These are phyloP conservation scores for Orbilia javanica DNA, from an alignment of 2,329 filamentous ascomycete species.

Conservation along the genomic window DNA sequence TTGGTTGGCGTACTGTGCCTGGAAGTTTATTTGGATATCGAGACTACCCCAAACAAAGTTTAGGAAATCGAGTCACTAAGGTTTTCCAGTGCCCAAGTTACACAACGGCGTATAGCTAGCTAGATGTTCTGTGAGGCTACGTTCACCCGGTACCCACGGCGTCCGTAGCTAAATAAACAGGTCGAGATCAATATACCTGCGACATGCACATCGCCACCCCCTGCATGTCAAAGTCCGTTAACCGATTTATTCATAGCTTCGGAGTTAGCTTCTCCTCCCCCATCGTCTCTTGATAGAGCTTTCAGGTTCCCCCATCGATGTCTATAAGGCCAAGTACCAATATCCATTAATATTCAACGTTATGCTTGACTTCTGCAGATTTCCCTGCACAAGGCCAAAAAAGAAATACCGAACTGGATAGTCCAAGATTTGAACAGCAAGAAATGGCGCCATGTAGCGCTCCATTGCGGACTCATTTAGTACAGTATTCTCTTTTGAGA, in stretches of 20 bases:
- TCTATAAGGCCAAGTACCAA: not conserved
- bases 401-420: not conserved
- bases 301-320: not conserved
- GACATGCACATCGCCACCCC: constrained; percentile 16
- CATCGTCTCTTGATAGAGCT: not conserved
- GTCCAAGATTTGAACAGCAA: constrained; percentile 6
- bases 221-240: constrained; percentile 6
- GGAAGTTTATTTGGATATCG: not conserved
- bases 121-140: not conserved
- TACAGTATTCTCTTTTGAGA: not conserved
- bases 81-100: constrained; percentile 6
- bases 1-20: not conserved
- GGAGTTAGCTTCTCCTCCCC: not conserved
- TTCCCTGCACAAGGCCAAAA: not conserved
- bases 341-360: not conserved
- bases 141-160: not conserved
- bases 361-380: not conserved
- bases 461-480: not conserved
- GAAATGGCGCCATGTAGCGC: not conserved
- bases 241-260: not conserved
- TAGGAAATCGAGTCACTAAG: not conserved
- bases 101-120: not conserved
- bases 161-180: not conserved
- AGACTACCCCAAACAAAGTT: not conserved
- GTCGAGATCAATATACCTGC: constrained; percentile 3